These are phyloP conservation scores for Alloteropsis semialata DNA, from an alignment of 176 grass and related monocot species.

Conservation along the genomic window DNA sequence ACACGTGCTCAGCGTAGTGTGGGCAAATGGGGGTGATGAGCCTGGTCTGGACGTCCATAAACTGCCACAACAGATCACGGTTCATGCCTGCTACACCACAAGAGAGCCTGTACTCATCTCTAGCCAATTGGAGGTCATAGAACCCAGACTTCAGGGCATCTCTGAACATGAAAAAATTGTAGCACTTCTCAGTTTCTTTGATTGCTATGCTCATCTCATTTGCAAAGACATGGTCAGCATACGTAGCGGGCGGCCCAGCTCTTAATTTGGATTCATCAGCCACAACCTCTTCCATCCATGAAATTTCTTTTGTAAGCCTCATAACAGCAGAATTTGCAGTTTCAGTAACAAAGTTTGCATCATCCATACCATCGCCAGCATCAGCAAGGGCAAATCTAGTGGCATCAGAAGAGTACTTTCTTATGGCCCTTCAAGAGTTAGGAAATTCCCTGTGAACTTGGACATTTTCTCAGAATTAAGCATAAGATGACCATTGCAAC, in stretches of 20 bases:
- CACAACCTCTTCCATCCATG: slow-evolving; percentile 80
- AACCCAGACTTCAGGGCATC: slow-evolving; percentile 79
- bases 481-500: slow-evolving; percentile 86
- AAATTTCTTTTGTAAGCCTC: slow-evolving; percentile 78
- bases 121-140: slow-evolving; percentile 72
- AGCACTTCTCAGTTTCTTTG: slow-evolving; percentile 65
- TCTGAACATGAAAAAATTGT: slow-evolving; percentile 76
- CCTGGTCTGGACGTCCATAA: slow-evolving; percentile 77
- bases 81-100: slow-evolving; percentile 74
- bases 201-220: slow-evolving; percentile 76
- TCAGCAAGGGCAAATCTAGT: slow-evolving; percentile 86
- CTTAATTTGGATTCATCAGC: slow-evolving; percentile 53
- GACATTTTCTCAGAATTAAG: slow-evolving; percentile 92
- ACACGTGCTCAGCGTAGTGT: slow-evolving; percentile 76
- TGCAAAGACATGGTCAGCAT: slow-evolving; percentile 68
- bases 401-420: slow-evolving; percentile 69
- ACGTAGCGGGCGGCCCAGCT: slow-evolving; percentile 41
- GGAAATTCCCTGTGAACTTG: slow-evolving; percentile 85
- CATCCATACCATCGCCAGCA: slow-evolving; percentile 87
- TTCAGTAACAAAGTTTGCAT: slow-evolving; percentile 87
- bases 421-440: slow-evolving; percentile 57
- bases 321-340: slow-evolving; percentile 80
- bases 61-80: slow-evolving; percentile 45
- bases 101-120: slow-evolving; percentile 78
- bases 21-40: slow-evolving; percentile 67